phyloP scores from a whole-genome alignment of 148 eudicot species.

The Limonium bicolor region DNA sequence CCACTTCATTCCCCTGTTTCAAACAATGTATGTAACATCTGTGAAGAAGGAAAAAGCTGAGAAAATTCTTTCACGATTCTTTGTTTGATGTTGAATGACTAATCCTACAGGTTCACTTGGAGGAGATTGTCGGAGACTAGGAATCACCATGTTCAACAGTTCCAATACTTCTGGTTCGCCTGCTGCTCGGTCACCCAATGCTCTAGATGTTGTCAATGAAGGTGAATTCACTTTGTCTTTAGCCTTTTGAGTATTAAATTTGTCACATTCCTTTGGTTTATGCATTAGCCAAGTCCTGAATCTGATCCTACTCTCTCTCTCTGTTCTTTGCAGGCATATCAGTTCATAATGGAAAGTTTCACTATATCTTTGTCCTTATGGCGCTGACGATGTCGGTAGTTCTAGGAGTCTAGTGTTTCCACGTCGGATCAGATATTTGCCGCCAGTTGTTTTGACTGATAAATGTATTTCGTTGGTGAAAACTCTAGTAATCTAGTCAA shows the following conservation, averaged over 20 bases:
- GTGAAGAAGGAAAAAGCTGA: neutral
- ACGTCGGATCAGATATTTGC: too few relatives aligned
- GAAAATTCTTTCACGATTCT: neutral
- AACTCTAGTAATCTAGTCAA: too few relatives aligned
- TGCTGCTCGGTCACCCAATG: neutral
- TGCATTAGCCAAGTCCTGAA: too few relatives aligned
- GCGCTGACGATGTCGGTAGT: too few relatives aligned
- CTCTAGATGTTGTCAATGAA: neutral
- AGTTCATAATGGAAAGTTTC: neutral
- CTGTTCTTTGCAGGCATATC: neutral
- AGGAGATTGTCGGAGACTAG: neutral
- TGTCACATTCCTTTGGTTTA: neutral
- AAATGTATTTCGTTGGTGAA: too few relatives aligned
- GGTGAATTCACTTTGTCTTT: neutral
- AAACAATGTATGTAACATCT: neutral
- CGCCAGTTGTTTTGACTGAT: too few relatives aligned
- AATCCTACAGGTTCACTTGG: conserved; percentile 1
- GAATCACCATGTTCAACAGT: neutral
- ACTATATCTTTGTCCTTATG: neutral
- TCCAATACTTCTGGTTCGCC: neutral
- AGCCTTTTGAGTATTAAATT: neutral
- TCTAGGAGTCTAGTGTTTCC: too few relatives aligned
- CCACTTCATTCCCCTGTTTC: conserved; percentile 1
- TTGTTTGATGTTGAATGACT: neutral
- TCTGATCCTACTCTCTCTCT: neutral